These are phyloP conservation scores for Fusarium fracticaudum DNA, from an alignment of 2,329 filamentous ascomycete species.

Conservation along the genomic window DNA sequence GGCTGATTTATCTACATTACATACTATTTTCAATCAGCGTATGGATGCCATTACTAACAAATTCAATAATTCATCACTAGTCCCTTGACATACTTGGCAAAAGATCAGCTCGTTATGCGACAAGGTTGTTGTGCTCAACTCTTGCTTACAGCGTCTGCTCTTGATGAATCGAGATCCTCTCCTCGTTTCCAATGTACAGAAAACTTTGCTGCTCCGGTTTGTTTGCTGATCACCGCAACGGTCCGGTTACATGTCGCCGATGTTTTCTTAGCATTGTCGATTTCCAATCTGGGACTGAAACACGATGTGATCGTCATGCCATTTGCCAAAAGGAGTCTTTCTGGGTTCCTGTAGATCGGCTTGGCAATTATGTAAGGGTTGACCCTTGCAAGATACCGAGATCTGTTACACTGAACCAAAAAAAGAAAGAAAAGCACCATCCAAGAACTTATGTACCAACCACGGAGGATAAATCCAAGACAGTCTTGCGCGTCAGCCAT, in stretches of 20 bases:
- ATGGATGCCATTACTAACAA: slow-evolving; percentile 10
- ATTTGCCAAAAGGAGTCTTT: background rate
- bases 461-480: slow-evolving; percentile 24
- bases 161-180: slow-evolving; percentile 5
- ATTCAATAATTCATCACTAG: slow-evolving; percentile 23
- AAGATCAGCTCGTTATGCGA: slow-evolving; percentile 10
- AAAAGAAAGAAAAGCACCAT: slow-evolving; percentile 1
- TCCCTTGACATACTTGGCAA: slow-evolving; percentile 5
- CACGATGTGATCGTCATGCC: slow-evolving; percentile 3
- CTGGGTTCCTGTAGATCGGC: slow-evolving; percentile 35
- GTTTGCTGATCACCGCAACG: slow-evolving; percentile 3
- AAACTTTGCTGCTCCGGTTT: background rate
- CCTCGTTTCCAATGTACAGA: background rate
- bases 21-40: slow-evolving; percentile 3
- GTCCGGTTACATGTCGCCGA: background rate
- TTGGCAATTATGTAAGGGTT: slow-evolving; percentile 15
- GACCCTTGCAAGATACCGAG: background rate
- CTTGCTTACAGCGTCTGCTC: background rate
- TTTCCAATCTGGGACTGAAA: background rate
- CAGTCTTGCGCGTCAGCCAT: slow-evolving; percentile 6
- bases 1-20: background rate
- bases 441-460: background rate
- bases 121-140: slow-evolving; percentile 9
- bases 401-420: slow-evolving; percentile 9
- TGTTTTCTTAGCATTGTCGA: background rate